Percentiles rank a stretch among this genome's conserved stretches.
Evolutionary conservation across 176 grass and related monocot genomes (phyloP).

Genomic region (Thinopyrum elongatum): DNA sequence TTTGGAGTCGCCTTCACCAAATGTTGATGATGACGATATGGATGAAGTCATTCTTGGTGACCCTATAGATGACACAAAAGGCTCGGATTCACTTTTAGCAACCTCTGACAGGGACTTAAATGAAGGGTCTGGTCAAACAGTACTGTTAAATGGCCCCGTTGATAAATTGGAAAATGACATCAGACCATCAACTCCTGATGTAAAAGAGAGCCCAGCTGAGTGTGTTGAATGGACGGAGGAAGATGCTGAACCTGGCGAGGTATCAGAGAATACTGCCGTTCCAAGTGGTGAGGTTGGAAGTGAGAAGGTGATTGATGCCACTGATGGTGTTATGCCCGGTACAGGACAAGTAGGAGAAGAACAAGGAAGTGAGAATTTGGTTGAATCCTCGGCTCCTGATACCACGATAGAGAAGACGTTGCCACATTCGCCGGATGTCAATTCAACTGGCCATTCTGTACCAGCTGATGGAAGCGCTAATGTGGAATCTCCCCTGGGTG

Average conservation of each 20-base stretch:
- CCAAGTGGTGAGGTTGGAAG: conserved; percentile 6
- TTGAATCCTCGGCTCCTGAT: background rate
- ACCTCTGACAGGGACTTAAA: conserved; percentile 16
- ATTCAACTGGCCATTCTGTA: conserved; percentile 1
- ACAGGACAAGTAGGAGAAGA: conserved; percentile 21
- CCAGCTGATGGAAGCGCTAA: background rate
- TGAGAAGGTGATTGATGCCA: conserved; percentile 22
- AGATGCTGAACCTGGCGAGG: conserved; percentile 30
- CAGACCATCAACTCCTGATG: conserved; percentile 48
- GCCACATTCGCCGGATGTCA: background rate
- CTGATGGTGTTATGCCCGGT: background rate
- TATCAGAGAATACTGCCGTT: conserved; percentile 23
- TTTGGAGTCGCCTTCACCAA: conserved; percentile 35
- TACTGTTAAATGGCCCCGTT: conserved; percentile 10
- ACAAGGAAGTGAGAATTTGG: background rate
- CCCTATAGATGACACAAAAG: conserved; percentile 29
- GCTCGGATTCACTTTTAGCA: conserved; percentile 4
- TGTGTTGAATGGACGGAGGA: conserved; percentile 46
- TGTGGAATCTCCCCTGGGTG: conserved; percentile 9
- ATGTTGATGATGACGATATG: conserved; percentile 32
- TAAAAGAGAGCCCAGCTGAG: conserved; percentile 41
- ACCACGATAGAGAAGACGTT: background rate
- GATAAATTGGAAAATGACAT: conserved; percentile 38
- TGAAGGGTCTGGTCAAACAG: conserved; percentile 20
- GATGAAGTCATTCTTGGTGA: conserved; percentile 47